These are phyloP conservation scores for Clitocybe nebularis DNA, from an alignment of 1,284 basidiomycete genomes.

Conservation along the genomic window DNA sequence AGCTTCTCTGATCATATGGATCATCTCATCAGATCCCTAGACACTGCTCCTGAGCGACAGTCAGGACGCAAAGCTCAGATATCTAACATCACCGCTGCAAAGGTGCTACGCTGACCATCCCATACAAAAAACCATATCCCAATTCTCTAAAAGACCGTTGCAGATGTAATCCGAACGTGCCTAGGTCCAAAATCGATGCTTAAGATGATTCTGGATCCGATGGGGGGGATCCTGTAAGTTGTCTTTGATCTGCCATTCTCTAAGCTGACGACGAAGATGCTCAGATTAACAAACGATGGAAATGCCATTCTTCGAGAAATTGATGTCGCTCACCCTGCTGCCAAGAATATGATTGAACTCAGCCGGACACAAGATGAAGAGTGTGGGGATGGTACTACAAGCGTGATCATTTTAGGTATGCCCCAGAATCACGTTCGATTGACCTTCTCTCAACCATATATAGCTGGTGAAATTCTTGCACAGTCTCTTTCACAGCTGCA, in stretches of 20 bases:
- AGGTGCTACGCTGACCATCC: conserved; percentile 48
- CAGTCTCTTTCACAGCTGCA: conserved; percentile 91
- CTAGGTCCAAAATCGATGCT: conserved; percentile 97
- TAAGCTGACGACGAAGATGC: conserved; percentile 1
- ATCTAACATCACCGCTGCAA: conserved; percentile 96
- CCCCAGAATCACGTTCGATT: neutral
- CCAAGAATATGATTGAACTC: conserved; percentile 99
- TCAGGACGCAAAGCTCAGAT: conserved; percentile 94
- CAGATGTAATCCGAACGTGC: conserved; percentile 98
- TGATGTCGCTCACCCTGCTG: conserved; percentile 96
- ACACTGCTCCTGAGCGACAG: conserved; percentile 91
- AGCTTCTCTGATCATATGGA: neutral
- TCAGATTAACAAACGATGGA: conserved; percentile 93
- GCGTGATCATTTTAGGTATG: conserved; percentile 93
- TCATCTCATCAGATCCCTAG: conserved; percentile 34
- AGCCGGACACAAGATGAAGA: conserved; percentile 98
- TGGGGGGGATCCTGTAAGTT: conserved; percentile 91
- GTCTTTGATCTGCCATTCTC: neutral
- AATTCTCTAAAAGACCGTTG: conserved; percentile 71
- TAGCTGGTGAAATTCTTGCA: conserved; percentile 98
- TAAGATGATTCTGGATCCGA: conserved; percentile 99
- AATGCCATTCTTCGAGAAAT: conserved; percentile 98
- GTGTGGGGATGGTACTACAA: conserved; percentile 96
- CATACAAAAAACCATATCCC: conserved; percentile 1
- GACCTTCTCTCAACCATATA: conserved; percentile 4